These are phyloP conservation scores for Fusarium nisikadoi DNA, from an alignment of 2,329 filamentous ascomycete genomes.

Conservation along the genomic window DNA sequence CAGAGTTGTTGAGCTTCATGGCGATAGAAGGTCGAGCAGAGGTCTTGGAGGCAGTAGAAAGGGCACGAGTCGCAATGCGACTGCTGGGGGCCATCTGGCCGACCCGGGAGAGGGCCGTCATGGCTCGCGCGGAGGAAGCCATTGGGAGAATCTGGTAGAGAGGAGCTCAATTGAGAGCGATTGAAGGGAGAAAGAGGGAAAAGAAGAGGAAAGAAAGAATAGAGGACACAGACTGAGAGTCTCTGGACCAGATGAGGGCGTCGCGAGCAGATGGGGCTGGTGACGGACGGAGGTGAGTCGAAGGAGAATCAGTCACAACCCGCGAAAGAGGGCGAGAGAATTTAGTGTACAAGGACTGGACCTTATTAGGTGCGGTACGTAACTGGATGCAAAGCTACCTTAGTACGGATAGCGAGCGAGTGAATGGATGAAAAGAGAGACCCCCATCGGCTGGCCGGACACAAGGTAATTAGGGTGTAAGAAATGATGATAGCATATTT, in stretches of 20 bases:
- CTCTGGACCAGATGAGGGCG: constrained; percentile 37
- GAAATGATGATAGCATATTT: constrained; percentile 17
- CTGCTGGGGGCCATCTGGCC: constrained; percentile 45
- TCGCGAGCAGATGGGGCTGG: constrained; percentile 32
- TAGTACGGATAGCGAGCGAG: too few relatives aligned
- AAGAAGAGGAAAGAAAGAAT: constrained; percentile 12
- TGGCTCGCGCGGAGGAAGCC: constrained; percentile 59
- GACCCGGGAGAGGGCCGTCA: constrained; percentile 51
- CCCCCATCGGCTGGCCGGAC: constrained; percentile 32
- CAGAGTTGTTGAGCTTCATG: constrained; percentile 50
- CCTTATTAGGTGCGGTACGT: constrained; percentile 35
- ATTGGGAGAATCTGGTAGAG: constrained; percentile 48
- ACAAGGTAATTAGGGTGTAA: constrained; percentile 21
- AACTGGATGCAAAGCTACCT: constrained; percentile 28
- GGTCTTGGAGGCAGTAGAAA: constrained; percentile 48
- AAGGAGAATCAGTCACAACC: constrained; percentile 37
- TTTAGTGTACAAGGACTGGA: constrained; percentile 20
- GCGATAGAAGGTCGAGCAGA: constrained; percentile 48
- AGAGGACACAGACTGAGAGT: constrained; percentile 28
- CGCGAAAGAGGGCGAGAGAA: constrained; percentile 36
- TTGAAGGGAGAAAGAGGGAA: constrained; percentile 11
- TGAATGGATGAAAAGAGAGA: background rate
- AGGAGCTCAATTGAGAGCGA: constrained; percentile 43
- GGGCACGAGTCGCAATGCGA: constrained; percentile 48
- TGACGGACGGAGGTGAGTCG: constrained; percentile 39